Conservation (phyloP, 2,329 filamentous ascomycete genomes). For the Cyphellophora europaea region DNA sequence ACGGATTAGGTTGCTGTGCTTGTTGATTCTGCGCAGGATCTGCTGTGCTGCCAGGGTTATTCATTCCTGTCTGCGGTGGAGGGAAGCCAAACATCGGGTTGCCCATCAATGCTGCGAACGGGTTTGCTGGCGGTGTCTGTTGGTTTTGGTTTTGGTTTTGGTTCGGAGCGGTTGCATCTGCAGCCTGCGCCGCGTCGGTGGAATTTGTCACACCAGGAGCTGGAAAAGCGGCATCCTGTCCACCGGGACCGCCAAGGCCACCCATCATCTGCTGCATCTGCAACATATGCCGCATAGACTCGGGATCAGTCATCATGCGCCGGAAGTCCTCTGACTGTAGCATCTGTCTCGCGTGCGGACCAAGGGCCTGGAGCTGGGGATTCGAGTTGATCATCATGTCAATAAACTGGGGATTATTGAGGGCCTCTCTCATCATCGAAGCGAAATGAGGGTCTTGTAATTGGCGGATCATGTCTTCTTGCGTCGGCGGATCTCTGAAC, state of each 20-base stretch:
- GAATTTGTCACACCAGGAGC: slow-evolving; percentile 87
- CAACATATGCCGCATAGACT: slow-evolving; percentile 70
- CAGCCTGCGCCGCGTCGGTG: slow-evolving; percentile 41
- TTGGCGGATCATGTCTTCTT: slow-evolving; percentile 74
- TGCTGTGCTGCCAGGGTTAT: slow-evolving; percentile 16
- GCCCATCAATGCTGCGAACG: slow-evolving; percentile 2
- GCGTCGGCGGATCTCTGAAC: slow-evolving; percentile 83
- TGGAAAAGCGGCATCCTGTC: slow-evolving; percentile 54
- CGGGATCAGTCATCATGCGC: slow-evolving; percentile 85
- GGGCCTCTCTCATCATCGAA: slow-evolving; percentile 83
- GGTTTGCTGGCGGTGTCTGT: slow-evolving; percentile 21
- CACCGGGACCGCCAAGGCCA: slow-evolving; percentile 25
- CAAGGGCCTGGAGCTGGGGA: slow-evolving; percentile 65
- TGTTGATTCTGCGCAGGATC: slow-evolving; percentile 19
- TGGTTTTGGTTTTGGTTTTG: slow-evolving; percentile 3
- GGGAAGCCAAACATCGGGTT: slow-evolving; percentile 4
- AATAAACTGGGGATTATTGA: slow-evolving; percentile 89
- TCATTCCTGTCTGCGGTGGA: slow-evolving; percentile 8
- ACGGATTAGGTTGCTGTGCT: slow-evolving; percentile 52
- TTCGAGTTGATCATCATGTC: slow-evolving; percentile 92
- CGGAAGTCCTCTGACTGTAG: slow-evolving; percentile 82
- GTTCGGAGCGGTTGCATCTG: slow-evolving; percentile 8
- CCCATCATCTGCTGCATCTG: slow-evolving; percentile 65
- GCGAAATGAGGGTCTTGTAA: slow-evolving; percentile 81
- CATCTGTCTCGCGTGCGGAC: slow-evolving; percentile 69